phyloP scores from a whole-genome alignment of 352 stramenopile genomes.

The Phytopythium montanum region DNA sequence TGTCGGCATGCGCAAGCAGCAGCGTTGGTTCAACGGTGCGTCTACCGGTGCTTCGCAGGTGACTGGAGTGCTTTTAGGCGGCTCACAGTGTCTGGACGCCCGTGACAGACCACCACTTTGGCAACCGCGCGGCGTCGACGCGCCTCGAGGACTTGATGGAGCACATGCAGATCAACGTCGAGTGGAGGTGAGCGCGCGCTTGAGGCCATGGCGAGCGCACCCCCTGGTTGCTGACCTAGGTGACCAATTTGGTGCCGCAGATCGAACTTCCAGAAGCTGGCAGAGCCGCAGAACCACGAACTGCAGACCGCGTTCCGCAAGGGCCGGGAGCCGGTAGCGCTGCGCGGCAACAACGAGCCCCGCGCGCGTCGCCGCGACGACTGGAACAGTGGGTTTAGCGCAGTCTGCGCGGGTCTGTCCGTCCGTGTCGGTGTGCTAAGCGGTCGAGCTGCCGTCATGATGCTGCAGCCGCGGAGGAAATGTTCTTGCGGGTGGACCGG shows the following conservation, averaged over 20 bases:
- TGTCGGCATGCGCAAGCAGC: slow-evolving; percentile 63
- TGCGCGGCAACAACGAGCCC: slow-evolving; percentile 30
- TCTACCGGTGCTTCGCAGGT: neutral
- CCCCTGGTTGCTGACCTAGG: neutral
- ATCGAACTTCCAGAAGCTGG: slow-evolving; percentile 84
- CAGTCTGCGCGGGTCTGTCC: neutral
- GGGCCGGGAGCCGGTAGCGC: slow-evolving; percentile 32
- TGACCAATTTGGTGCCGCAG: slow-evolving; percentile 15
- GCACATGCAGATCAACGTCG: slow-evolving; percentile 84
- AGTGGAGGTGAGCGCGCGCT: slow-evolving; percentile 57
- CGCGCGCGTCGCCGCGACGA: slow-evolving; percentile 52
- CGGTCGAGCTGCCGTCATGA: neutral
- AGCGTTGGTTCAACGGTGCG: slow-evolving; percentile 83
- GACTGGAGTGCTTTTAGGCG: neutral
- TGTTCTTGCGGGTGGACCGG: slow-evolving; percentile 75
- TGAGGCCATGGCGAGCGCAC: neutral
- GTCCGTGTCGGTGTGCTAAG: neutral
- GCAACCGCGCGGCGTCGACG: slow-evolving; percentile 66
- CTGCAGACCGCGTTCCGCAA: slow-evolving; percentile 74
- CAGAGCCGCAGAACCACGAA: slow-evolving; percentile 68
- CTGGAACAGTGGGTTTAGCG: slow-evolving; percentile 56
- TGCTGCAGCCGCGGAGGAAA: slow-evolving; percentile 61
- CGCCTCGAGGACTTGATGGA: slow-evolving; percentile 83
- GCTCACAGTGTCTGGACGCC: neutral
- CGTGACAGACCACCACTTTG: slow-evolving; percentile 73